A percentile compares a stretch with the other conserved stretches of the same genome.
These are phyloP conservation scores for Eleusine indica DNA, from an alignment of 176 grass and related monocot species.

Conservation along the genomic window DNA sequence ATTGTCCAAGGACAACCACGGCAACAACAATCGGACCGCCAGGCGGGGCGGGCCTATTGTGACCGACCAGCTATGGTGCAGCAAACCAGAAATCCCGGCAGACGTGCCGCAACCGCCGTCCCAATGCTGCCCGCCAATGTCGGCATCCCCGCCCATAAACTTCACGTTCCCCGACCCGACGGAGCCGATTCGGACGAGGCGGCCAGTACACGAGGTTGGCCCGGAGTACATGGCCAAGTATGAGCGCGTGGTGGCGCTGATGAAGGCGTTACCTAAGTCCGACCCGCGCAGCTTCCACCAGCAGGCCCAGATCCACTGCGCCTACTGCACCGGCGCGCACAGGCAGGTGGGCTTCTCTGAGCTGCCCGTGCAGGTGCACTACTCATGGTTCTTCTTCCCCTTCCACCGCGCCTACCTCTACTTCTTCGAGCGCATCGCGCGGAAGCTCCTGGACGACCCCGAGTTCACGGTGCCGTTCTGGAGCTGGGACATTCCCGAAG, in stretches of 20 bases:
- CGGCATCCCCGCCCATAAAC: not conserved
- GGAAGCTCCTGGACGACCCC: slow-evolving; percentile 52
- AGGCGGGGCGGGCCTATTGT: not conserved
- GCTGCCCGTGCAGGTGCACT: slow-evolving; percentile 51
- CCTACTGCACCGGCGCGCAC: slow-evolving; percentile 66
- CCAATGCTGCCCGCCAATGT: slow-evolving; percentile 40
- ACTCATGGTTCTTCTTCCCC: slow-evolving; percentile 65
- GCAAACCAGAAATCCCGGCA: not conserved
- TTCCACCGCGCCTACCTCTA: slow-evolving; percentile 66
- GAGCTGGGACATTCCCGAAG: slow-evolving; percentile 60
- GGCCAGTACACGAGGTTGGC: slow-evolving; percentile 34
- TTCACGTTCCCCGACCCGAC: slow-evolving; percentile 42
- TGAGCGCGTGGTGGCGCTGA: slow-evolving; percentile 38
- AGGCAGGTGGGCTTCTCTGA: slow-evolving; percentile 38
- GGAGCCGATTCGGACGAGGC: slow-evolving; percentile 37
- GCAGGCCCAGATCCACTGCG: slow-evolving; percentile 69
- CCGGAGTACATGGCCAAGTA: slow-evolving; percentile 58
- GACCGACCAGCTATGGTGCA: slow-evolving; percentile 11
- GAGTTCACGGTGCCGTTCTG: slow-evolving; percentile 53
- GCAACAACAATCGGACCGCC: not conserved
- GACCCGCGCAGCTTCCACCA: slow-evolving; percentile 71
- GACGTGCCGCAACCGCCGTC: not conserved
- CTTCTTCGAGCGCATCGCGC: slow-evolving; percentile 72
- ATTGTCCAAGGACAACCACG: not conserved
- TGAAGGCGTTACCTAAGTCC: slow-evolving; percentile 34